Base-by-base conservation (phyloP, 345 rosid species). In the Ceriops decandra region DNA sequence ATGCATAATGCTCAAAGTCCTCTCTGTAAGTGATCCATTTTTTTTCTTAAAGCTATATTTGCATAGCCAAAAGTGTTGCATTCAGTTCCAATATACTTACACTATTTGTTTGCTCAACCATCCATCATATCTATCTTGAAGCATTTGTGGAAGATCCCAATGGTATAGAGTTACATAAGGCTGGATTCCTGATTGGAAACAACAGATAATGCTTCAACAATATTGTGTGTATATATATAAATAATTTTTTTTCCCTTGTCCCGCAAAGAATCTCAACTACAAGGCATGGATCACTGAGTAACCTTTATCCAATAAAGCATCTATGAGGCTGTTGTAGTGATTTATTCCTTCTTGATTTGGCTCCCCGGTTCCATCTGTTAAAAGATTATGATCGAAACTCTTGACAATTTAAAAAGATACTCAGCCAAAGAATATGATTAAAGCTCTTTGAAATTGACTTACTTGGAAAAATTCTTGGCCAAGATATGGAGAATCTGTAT, bases 61-160 rank as follows among this genome's bases (percentile, higher is more conserved):
- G 15, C 19, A 13, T 22, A 16, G 16, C 51, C 31, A n/a, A n/a
- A 59, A 47, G 58, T 24, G 10, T 7, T 7, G 5, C 57, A 19
- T 57, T 38, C 8, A 62, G 13, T 53, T 47, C 35, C 6, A 7
- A 5, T 21, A 21, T 65, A 82, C 98, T 76, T 67, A 91, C 95
- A 91, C 82, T 33, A 89, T 79, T 77, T 84, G 76, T 79, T 60
- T 76, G 75, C 81, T 86, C 54, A 91, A 64, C 97, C 95, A 93
- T 82, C 98, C 96, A 76, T 82, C 86, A 60, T 86, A 93, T 81
- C 80, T 82, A 62, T 93, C 95, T 79, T 93, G 90, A 53, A 93
- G 95, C 77, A 82, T 86, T 79, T 86, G 98, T 65, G 97, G 97
- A 73, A 91, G 96, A 80, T 93, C 98, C 96, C 95, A 93, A 77